Evolutionary conservation across 2,329 filamentous ascomycete genomes (phyloP).

Genomic region (Botrytis squamosa): DNA sequence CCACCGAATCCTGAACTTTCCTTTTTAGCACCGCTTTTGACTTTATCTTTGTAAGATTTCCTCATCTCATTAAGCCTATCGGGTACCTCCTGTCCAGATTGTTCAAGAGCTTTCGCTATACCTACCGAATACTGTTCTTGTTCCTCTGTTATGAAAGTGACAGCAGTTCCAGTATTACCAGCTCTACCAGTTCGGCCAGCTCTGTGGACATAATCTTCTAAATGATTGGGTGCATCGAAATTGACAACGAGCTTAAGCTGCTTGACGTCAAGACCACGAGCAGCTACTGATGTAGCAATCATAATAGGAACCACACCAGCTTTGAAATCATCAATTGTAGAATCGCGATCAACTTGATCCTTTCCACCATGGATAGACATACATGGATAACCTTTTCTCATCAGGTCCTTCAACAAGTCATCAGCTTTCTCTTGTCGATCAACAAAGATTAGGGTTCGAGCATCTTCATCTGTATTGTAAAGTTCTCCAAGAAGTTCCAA

Average conservation of each 20-base stretch:
- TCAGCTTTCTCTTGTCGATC: conserved; percentile 90
- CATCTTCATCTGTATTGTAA: conserved; percentile 84
- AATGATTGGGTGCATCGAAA: conserved; percentile 88
- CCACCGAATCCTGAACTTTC: conserved; percentile 89
- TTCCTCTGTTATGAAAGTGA: conserved; percentile 89
- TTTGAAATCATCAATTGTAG: conserved; percentile 91
- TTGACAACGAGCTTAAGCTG: conserved; percentile 95
- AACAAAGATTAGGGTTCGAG: conserved; percentile 85
- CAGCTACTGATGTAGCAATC: conserved; percentile 92
- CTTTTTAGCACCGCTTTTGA: conserved; percentile 89
- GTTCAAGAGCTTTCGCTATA: conserved; percentile 80
- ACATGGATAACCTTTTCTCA: conserved; percentile 83
- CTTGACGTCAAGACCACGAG: conserved; percentile 92
- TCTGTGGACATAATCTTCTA: conserved; percentile 96
- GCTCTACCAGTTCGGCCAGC: conserved; percentile 91
- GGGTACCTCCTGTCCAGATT: conserved; percentile 83
- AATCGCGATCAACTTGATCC: conserved; percentile 89
- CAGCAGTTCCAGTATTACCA: conserved; percentile 89
- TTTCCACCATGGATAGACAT: conserved; percentile 94
- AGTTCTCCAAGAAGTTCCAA: conserved; percentile 84
- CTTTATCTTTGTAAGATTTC: conserved; percentile 79
- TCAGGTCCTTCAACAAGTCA: conserved; percentile 71
- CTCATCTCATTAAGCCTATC: conserved; percentile 65
- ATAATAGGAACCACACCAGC: conserved; percentile 84
- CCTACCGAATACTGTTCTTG: conserved; percentile 89